Evolutionary conservation across 2,329 filamentous ascomycete species (phyloP).

Genomic region (Pseudogymnoascus sp.): DNA sequence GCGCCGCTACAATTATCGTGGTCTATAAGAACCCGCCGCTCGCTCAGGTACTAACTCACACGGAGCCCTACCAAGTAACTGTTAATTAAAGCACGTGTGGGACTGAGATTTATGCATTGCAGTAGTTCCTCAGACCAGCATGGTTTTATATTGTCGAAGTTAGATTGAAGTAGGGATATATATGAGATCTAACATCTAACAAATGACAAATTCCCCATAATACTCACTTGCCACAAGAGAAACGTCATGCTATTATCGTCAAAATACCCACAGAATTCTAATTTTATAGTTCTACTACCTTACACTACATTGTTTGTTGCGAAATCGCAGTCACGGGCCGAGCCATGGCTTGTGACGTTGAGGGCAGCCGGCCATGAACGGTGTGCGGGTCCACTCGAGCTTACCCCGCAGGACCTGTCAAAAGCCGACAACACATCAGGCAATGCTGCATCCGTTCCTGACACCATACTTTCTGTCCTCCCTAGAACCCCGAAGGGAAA

Average conservation of each 20-base stretch:
- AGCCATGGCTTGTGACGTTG: not conserved
- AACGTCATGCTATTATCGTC: not conserved
- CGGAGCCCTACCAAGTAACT: not conserved
- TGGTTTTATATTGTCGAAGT: not conserved
- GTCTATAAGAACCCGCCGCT: not conserved
- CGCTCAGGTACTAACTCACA: not conserved
- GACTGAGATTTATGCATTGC: not conserved
- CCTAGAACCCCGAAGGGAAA: not conserved
- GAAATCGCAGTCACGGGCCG: conserved; percentile 3
- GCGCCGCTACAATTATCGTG: not conserved
- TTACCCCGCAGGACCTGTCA: conserved; percentile 3
- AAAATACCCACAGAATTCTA: too few species aligned
- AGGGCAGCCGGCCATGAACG: not conserved
- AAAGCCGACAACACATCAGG: conserved; percentile 2
- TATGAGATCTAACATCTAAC: not conserved
- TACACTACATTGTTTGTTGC: not conserved
- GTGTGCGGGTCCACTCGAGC: not conserved
- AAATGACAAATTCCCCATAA: not conserved
- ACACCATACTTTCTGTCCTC: not conserved
- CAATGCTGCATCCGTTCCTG: not conserved
- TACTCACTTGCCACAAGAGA: not conserved
- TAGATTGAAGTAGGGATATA: not conserved
- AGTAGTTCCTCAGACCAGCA: not conserved
- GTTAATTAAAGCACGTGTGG: not conserved
- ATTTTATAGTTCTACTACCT: not conserved